A percentile compares a stretch with the other conserved stretches of the same genome.
Evolutionary conservation across 1,139 yeast genomes (phyloP).

Genomic region (Yarrowia galli): DNA sequence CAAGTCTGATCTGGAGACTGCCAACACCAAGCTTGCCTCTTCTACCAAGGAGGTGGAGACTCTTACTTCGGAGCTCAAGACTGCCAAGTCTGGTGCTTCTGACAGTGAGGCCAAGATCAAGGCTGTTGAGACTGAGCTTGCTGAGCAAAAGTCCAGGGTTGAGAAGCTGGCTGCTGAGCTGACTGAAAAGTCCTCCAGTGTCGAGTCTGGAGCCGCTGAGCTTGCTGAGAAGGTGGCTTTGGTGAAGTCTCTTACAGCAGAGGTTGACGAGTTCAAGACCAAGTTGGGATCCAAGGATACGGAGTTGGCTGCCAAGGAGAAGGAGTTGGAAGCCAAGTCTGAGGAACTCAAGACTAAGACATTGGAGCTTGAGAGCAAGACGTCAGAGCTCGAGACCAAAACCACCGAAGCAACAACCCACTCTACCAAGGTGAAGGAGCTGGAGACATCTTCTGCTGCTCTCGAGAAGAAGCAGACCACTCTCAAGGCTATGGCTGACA

Average conservation of each 20-base stretch:
- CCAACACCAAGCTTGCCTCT: slow-evolving; percentile 22
- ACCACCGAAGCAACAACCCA: slow-evolving; percentile 13
- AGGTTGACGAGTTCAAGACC: background rate
- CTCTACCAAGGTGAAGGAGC: slow-evolving; percentile 11
- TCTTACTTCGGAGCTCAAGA: slow-evolving; percentile 39
- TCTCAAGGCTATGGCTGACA: slow-evolving; percentile 33
- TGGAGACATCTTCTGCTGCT: slow-evolving; percentile 21
- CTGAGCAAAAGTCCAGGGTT: slow-evolving; percentile 17
- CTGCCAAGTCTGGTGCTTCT: slow-evolving; percentile 40
- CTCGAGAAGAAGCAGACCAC: slow-evolving; percentile 31
- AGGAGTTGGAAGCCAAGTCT: background rate
- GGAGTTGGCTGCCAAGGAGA: slow-evolving; percentile 4
- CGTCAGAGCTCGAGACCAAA: background rate
- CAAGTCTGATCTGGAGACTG: slow-evolving; percentile 36
- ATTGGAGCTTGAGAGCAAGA: slow-evolving; percentile 16
- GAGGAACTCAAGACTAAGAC: slow-evolving; percentile 1
- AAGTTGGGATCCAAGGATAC: background rate
- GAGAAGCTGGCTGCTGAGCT: slow-evolving; percentile 29
- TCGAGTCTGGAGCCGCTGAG: slow-evolving; percentile 12
- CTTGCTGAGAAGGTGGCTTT: slow-evolving; percentile 31
- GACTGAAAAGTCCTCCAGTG: slow-evolving; percentile 17
- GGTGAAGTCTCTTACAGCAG: slow-evolving; percentile 9
- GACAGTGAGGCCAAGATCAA: slow-evolving; percentile 37
- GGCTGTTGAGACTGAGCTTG: slow-evolving; percentile 29
- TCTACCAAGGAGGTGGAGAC: slow-evolving; percentile 40